Evolutionary conservation across 306 rosid species (phyloP), one percentile per base, ranked within the genome.

Genomic region (Malus sieversii): DNA sequence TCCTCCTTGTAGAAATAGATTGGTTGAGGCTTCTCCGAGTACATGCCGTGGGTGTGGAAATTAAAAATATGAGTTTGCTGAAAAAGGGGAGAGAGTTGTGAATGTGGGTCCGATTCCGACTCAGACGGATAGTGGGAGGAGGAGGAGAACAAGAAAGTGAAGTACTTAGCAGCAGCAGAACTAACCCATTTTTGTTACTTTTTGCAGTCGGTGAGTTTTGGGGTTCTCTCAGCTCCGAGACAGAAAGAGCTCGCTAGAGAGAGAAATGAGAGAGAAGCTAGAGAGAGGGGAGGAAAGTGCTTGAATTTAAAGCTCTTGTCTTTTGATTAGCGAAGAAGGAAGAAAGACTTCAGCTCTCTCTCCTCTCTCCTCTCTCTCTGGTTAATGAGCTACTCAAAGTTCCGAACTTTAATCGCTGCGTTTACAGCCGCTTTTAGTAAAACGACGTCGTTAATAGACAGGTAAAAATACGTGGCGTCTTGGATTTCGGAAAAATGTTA

Each of bases 1-100:
- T 85, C 92, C 67, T 86, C 90, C 52, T 91, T 91, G 91, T 88
- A 88, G 81, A 90, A 89, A 75, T 87, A 88, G 25, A 91, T 85
- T 14, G 96, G 86, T 8, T 90, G 92, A 6, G 96, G 94, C 73
- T 93, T 90, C 57, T 90, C 94, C 0, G 96, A 33, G 77, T 91
- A 93, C 97, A 93, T 93, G 80, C 66, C 40, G 45, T 14, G 62
- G 57, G 63, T 42, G 46, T 20, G 27, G n/a, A 27, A 46, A 27
- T 38, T 25, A 4, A 30, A 33, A 51, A 32, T 29, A 8, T 29
- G 68, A 33, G 61, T 46, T 29, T 59, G 30, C 62, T 18, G n/a
- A 52, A n/a, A 20, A 57, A 8, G 29, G 7, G 15, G 46, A 19
- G 32, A 5, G 35, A 27, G 66, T 12, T 6, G 12, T 30, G 60